Evolutionary conservation across 2,329 filamentous ascomycete genomes (phyloP).

Genomic region (Verticillium longisporum): DNA sequence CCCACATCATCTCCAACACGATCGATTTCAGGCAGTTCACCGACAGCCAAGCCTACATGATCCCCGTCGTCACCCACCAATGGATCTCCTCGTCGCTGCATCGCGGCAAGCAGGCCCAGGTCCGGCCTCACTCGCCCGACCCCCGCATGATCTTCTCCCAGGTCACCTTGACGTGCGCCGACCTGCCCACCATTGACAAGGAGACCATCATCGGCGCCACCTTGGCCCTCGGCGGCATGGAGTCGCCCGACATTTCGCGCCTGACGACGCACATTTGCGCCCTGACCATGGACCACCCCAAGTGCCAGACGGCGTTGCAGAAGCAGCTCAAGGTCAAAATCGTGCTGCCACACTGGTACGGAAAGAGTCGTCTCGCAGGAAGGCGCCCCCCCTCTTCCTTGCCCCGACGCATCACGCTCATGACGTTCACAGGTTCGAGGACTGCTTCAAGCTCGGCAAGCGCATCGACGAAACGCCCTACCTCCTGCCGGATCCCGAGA

Average conservation of each 20-base stretch:
- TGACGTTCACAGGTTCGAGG: conserved; percentile 67
- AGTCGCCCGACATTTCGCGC: conserved; percentile 63
- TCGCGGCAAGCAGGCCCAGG: conserved; percentile 65
- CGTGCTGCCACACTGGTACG: conserved; percentile 83
- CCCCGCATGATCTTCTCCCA: conserved; percentile 84
- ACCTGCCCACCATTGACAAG: conserved; percentile 78
- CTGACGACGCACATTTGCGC: conserved; percentile 86
- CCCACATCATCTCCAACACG: conserved; percentile 60
- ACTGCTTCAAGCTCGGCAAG: conserved; percentile 88
- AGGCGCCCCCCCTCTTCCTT: too few relatives aligned
- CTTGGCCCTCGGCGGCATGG: conserved; percentile 80
- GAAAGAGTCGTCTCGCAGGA: not conserved
- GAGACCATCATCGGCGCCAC: conserved; percentile 89
- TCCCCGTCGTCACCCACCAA: conserved; percentile 73
- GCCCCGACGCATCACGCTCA: not conserved
- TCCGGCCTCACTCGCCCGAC: conserved; percentile 84
- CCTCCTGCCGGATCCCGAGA: conserved; percentile 75
- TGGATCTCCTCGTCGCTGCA: conserved; percentile 72
- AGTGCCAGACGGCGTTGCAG: conserved; percentile 54
- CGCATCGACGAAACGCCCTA: conserved; percentile 88
- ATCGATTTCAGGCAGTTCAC: conserved; percentile 89
- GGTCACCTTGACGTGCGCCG: conserved; percentile 74
- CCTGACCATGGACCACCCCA: conserved; percentile 65
- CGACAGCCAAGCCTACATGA: conserved; percentile 66
- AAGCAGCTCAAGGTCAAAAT: conserved; percentile 71